Evolutionary conservation across 164 flowering plant genomes (phyloP), one percentile per base, ranked within the genome.

Genomic region (Chimonanthus praecox): DNA sequence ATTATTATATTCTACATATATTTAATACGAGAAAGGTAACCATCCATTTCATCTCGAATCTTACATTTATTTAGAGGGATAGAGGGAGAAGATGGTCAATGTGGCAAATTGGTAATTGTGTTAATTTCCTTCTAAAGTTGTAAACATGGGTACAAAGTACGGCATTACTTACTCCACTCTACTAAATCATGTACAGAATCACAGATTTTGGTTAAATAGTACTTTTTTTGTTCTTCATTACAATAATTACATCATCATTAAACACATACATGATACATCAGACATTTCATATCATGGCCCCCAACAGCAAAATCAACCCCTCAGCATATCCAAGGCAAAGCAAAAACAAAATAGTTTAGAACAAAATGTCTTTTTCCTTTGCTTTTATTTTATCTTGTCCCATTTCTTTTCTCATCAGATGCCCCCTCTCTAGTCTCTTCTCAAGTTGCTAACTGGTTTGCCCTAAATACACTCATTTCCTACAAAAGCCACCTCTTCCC

Each of bases 401-500:
- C 68, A 66, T 45, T 43, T 13, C 18, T 18, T 62, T 33, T 16
- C 2, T 66, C 68, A 66, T 33, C 44, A n/a, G 48, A 66, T 49
- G 10, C 70, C 63, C 67, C 50, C 67, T 51, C 48, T 20, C 65
- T 21, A 16, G 16, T 71, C 70, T 21, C 47, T 33, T 71, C n/a
- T 64, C 15, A n/a, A 47, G 33, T 33, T 33, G 33, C 33, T 33
- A 0, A 9, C 49, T 70, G 64, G 68, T 5, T 66, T 54, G 68
- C 68, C 68, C 68, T 66, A 66, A 62, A 62, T 48, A 72, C 58
- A 6, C 54, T n/a, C 58, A 62, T 62, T 49, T 48, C 58, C 67
- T 72, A 72, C 74, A 72, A 60, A 72, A 72, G 60, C 60, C 60
- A 54, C 60, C 67, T 68, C 74, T 33, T 60, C 47, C 21, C 68